Conservation (phyloP, 768 basidiomycete species). For the Sporobolomyces roseus region DNA sequence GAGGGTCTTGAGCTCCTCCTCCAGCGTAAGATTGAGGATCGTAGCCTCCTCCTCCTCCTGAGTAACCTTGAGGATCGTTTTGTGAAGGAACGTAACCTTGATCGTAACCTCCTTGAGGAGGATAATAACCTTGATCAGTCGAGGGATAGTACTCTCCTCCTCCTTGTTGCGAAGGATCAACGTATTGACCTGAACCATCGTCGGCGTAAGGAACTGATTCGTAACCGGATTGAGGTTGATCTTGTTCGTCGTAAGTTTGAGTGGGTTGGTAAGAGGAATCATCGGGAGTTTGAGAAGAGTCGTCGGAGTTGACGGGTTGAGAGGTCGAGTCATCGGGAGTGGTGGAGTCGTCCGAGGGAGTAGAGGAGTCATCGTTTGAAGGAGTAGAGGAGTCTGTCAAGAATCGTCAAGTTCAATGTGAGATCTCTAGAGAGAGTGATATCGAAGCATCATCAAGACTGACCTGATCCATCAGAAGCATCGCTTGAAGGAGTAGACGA, state of each 20-base stretch:
- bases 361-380: not conserved
- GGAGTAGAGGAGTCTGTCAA: not conserved
- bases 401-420: not conserved
- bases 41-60: not conserved
- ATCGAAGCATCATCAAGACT: not conserved
- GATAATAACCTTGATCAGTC: not conserved
- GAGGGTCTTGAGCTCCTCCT: not conserved
- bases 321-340: not conserved
- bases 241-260: not conserved
- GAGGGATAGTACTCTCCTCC: not conserved
- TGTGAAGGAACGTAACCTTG: not conserved
- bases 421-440: not conserved
- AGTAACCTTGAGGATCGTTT: conserved; percentile 1
- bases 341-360: not conserved
- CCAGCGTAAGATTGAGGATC: not conserved
- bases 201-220: not conserved
- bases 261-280: not conserved
- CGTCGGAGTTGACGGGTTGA: not conserved
- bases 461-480: not conserved
- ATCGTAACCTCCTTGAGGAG: not conserved
- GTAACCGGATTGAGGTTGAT: not conserved
- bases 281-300: not conserved
- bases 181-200: not conserved
- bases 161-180: not conserved
- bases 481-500: too few species aligned